A percentile compares a stretch with the other conserved stretches of the same genome.
These are phyloP conservation scores for Aspergillus clavatus DNA, from an alignment of 2,329 filamentous ascomycete genomes.

Conservation along the genomic window DNA sequence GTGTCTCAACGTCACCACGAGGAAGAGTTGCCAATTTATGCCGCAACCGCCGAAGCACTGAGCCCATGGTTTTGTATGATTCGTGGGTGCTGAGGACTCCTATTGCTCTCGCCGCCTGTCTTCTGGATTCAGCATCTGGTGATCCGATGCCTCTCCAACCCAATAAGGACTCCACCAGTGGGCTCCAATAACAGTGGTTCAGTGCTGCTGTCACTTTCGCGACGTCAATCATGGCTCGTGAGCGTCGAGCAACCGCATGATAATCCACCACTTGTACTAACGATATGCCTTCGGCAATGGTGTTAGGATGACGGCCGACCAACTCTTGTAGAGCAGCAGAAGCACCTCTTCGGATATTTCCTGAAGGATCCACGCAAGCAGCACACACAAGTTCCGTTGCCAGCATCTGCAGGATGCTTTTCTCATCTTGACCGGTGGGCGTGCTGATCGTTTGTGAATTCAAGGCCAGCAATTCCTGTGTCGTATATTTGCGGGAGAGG, in stretches of 20 bases:
- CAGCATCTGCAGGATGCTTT: constrained; percentile 64
- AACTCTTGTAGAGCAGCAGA: constrained; percentile 93
- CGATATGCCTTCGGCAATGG: constrained; percentile 71
- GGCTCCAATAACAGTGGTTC: constrained; percentile 59
- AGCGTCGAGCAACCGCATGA: constrained; percentile 82
- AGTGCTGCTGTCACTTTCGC: constrained; percentile 64
- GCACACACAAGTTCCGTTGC: constrained; percentile 76
- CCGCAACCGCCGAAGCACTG: constrained; percentile 31
- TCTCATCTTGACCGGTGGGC: constrained; percentile 23
- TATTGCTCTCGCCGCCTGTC: constrained; percentile 66
- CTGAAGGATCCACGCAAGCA: constrained; percentile 80
- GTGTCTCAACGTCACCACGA: constrained; percentile 37
- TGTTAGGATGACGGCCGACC: constrained; percentile 86
- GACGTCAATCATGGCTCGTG: constrained; percentile 74
- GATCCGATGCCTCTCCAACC: constrained; percentile 88
- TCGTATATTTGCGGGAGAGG: constrained; percentile 79
- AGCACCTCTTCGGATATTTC: constrained; percentile 87
- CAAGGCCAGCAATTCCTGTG: constrained; percentile 66
- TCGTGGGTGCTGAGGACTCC: constrained; percentile 45
- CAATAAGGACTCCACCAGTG: constrained; percentile 65
- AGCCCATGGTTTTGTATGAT: constrained; percentile 26
- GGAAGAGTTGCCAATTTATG: constrained; percentile 35
- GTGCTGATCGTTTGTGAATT: constrained; percentile 34
- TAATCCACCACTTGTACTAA: constrained; percentile 91
- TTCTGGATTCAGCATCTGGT: constrained; percentile 66